These are phyloP conservation scores for Grifola frondosa DNA, from an alignment of 1,284 basidiomycete species.

Conservation along the genomic window DNA sequence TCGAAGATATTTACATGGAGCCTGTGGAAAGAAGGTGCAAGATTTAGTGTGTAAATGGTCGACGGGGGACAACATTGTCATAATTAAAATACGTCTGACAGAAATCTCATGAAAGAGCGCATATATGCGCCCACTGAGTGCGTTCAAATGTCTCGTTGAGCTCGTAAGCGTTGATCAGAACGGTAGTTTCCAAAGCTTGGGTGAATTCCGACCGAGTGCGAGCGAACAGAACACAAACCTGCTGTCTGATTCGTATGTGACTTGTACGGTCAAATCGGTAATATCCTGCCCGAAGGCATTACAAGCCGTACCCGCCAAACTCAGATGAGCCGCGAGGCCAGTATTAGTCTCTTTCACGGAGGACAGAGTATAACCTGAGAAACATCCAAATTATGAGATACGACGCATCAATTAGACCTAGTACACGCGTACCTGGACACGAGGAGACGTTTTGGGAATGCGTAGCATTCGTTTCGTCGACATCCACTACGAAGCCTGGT, in stretches of 20 bases:
- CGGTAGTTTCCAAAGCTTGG: no score
- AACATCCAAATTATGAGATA: neutral
- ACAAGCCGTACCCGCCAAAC: slow-evolving; percentile 61
- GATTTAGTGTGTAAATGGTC: no score
- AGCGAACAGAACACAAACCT: no score
- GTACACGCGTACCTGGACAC: slow-evolving; percentile 14
- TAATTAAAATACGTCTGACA: no score
- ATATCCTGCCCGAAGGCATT: slow-evolving; percentile 76
- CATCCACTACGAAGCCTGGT: neutral
- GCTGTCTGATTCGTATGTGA: slow-evolving; percentile 60
- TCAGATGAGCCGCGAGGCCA: slow-evolving; percentile 61
- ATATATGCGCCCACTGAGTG: no score
- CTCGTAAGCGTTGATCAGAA: no score
- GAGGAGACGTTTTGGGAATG: slow-evolving; percentile 19
- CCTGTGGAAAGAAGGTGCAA: slow-evolving; percentile 33
- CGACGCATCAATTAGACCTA: neutral
- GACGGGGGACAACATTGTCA: neutral
- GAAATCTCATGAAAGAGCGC: no score
- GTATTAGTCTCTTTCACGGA: slow-evolving; percentile 43
- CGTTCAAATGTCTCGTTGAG: no score
- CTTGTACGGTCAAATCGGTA: slow-evolving; percentile 58
- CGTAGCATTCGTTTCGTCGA: neutral
- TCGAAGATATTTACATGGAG: slow-evolving; percentile 81
- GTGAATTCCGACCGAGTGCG: no score
- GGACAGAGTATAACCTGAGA: slow-evolving; percentile 53